phyloP scores from a whole-genome alignment of 129 eudicot genomes.

The Apium graveolens region DNA sequence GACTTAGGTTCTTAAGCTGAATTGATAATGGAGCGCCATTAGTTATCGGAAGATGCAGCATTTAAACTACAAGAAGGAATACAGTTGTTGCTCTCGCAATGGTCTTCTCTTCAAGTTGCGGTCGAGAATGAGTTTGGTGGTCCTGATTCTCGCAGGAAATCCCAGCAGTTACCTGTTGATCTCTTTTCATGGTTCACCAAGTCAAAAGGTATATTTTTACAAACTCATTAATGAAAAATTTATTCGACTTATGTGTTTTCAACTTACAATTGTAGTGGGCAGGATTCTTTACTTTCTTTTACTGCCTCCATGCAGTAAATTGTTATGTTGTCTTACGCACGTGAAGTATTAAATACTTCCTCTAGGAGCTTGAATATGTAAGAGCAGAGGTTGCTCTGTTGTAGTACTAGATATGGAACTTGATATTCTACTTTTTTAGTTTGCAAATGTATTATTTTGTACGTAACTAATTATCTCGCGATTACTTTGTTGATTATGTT shows the following conservation, averaged over 20 bases:
- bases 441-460: not conserved
- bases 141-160: conserved; percentile 42
- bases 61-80: conserved; percentile 61
- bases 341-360: too few species aligned
- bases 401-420: not conserved
- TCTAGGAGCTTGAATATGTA: not conserved
- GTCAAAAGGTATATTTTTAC: not conserved
- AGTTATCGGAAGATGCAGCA: conserved; percentile 49
- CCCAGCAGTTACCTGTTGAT: conserved; percentile 41
- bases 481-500: too few species aligned
- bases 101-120: conserved; percentile 85
- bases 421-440: not conserved
- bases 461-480: not conserved
- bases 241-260: not conserved
- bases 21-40: conserved; percentile 4
- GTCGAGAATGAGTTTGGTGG: conserved; percentile 80
- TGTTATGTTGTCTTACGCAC: not conserved
- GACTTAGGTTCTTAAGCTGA: not conserved
- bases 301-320: not conserved
- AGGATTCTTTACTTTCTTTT: not conserved
- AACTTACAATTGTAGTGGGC: not conserved
- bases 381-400: not conserved
- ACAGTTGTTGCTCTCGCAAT: conserved; percentile 45
- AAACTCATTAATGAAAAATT: not conserved
- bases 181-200: conserved; percentile 33